Evolutionary conservation across 2,329 filamentous ascomycete genomes (phyloP), one percentile per base, ranked within the genome.

Genomic region (Alternaria ethzedia): DNA sequence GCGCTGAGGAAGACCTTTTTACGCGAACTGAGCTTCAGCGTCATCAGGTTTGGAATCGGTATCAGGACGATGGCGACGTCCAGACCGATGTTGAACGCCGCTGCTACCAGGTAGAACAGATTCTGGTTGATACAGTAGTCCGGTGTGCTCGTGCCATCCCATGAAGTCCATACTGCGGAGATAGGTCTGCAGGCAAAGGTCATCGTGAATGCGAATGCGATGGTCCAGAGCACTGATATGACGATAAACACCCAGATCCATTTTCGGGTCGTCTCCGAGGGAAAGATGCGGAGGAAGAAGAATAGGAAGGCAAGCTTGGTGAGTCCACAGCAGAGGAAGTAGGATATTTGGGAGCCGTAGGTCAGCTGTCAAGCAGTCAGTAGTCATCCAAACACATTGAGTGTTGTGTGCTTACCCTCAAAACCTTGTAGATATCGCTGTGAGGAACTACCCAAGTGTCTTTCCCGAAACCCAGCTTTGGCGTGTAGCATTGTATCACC

Each of bases 361-460:
- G 56, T 65, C 11, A 67, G 45, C 67, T 72, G 32, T 12, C 3
- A 0, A 23, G 32, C 6, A 20, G 21, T 63, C 15, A 63, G 43
- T 23, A 26, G 15, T 9, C n/a, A 20, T 20, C 2, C 17, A 20
- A 2, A 26, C 17, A 13, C 46, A 13, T 17, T 17, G 3, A 28
- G 46, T 1, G 1, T 17, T 1, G 13, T 3, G 3, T n/a, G 23
- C 54, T 51, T 54, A 58, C 59, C 32, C 45, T 26, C 10, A 60
- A 28, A 17, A 65, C 50, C 1, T 41, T 58, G 36, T 58, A 61
- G 12, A 66, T 64, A 13, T 80, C 70, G 0, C 77, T 69, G 0
- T 75, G 66, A 0, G 75, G 60, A 5, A 87, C 63, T 0, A 82
- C 84, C 84, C 85, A 87, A 17, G 86, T 78, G 54, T 87, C 85